Base-by-base conservation (phyloP, 306 rosid genomes). In the Cucurbita maxima region DNA sequence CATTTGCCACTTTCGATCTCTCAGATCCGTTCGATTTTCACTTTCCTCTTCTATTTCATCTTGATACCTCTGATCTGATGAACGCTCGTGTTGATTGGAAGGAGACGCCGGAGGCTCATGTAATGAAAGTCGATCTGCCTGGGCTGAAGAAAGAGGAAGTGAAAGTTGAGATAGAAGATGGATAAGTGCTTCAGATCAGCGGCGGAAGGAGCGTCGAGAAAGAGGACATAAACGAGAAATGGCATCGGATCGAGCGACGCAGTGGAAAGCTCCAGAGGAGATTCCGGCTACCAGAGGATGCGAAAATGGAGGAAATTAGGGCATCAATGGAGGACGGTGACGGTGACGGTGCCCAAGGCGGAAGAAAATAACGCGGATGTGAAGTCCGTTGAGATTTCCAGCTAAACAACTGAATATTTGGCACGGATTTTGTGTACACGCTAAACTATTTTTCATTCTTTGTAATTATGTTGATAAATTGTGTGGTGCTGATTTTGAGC, bases 181-280 rank as follows among this genome's bases (percentile, higher is more conserved):
- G 77, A 1, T 68, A 36, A 16, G 81, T 79, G 14, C 20, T 76
- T 37, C 81, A 79, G 77, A 79, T 82, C 43, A 82, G 86, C 19
- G 83, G 83, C 0, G 79, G 69, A 73, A 77, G 81, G 64, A 61
- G 38, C 40, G 20, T 7, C 22, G 83, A 82, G 73, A 34, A 79
- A 16, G 83, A 79, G 25, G 83, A 76, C n/a, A 76, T 67, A 74
- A 47, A 70, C 5, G 86, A 82, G 14, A 82, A 37, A 48, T 82
- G 86, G 86, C 86, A 82, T 66, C 41, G 83, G 58, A 73, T 79
- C 10, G 86, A 82, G 66, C 61, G 86, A 56, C 58, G 83, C 76
- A 72, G 67, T 54, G 86, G 86, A 13, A 82, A 76, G 66, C 79
- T 82, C 10, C 0, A 73, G 79, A 73, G 83, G 75, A 75, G 83